phyloP scores from a whole-genome alignment of 768 basidiomycete genomes.

The Boletus insuetus region DNA sequence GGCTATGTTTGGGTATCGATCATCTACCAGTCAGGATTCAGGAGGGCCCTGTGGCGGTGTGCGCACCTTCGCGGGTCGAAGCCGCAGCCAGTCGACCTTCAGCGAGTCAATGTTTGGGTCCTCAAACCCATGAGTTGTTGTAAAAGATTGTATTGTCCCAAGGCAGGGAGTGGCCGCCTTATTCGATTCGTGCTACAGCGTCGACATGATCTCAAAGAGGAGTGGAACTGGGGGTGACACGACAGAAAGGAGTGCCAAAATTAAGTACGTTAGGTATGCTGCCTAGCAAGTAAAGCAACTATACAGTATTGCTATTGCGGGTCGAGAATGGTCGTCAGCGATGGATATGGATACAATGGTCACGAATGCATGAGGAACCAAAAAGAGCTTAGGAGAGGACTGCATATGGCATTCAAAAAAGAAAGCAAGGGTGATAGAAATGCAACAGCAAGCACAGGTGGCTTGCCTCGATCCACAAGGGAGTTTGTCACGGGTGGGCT shows the following conservation, averaged over 20 bases:
- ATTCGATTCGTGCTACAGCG: constrained; percentile 12
- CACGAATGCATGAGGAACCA: constrained; percentile 5
- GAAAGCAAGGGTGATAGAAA: not conserved
- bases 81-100: too few relatives aligned
- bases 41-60: too few relatives aligned
- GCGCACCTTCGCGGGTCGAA: too few relatives aligned
- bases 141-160: not conserved
- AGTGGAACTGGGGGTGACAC: not conserved
- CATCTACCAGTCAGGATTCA: too few relatives aligned
- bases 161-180: not conserved
- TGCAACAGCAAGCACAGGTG: constrained; percentile 1
- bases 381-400: not conserved
- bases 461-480: not conserved
- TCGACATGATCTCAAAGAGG: not conserved
- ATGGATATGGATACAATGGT: constrained; percentile 33
- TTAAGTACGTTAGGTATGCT: constrained; percentile 30
- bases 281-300: constrained; percentile 25
- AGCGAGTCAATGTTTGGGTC: too few relatives aligned
- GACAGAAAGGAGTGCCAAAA: constrained; percentile 12
- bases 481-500: constrained; percentile 16
- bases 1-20: too few relatives aligned
- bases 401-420: constrained; percentile 17
- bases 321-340: constrained; percentile 16
- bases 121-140: too few relatives aligned
- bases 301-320: constrained; percentile 24